Conservation (phyloP, 306 rosid genomes). For the Vicia faba region DNA sequence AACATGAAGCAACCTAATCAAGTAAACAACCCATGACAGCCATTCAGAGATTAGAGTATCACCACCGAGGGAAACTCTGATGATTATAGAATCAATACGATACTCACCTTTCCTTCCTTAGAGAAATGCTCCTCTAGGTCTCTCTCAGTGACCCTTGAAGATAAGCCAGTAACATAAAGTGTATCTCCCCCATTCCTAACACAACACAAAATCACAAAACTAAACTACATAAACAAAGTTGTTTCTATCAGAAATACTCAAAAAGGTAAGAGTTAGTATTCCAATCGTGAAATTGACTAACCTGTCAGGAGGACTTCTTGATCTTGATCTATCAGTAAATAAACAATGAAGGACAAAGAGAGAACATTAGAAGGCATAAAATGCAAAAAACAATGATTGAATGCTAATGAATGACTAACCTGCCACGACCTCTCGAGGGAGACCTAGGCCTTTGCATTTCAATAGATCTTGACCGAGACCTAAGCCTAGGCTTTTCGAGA, state of each 20-base stretch:
- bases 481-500: slow-evolving; percentile 45
- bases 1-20: slow-evolving; percentile 88
- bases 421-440: slow-evolving; percentile 80
- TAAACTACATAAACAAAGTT: not conserved
- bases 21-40: not conserved
- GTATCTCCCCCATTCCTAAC: slow-evolving; percentile 71
- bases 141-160: slow-evolving; percentile 89
- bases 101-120: slow-evolving; percentile 87
- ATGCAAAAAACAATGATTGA: not conserved
- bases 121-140: slow-evolving; percentile 89
- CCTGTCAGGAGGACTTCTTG: slow-evolving; percentile 84
- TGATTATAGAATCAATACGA: slow-evolving; percentile 1
- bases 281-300: too few relatives aligned
- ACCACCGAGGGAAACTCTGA: not conserved
- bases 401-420: slow-evolving; percentile 52
- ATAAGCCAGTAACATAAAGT: slow-evolving; percentile 93
- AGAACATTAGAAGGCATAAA: slow-evolving; percentile 1
- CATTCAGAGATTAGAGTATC: not conserved
- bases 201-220: slow-evolving; percentile 26
- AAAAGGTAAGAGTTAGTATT: not conserved
- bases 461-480: slow-evolving; percentile 59
- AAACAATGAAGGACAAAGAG: slow-evolving; percentile 4
- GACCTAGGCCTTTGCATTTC: slow-evolving; percentile 71
- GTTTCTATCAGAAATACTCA: slow-evolving; percentile 4
- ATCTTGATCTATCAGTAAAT: slow-evolving; percentile 62